Evolutionary conservation across 2,329 filamentous ascomycete species (phyloP).

Genomic region (Harringtonia lauricola): DNA sequence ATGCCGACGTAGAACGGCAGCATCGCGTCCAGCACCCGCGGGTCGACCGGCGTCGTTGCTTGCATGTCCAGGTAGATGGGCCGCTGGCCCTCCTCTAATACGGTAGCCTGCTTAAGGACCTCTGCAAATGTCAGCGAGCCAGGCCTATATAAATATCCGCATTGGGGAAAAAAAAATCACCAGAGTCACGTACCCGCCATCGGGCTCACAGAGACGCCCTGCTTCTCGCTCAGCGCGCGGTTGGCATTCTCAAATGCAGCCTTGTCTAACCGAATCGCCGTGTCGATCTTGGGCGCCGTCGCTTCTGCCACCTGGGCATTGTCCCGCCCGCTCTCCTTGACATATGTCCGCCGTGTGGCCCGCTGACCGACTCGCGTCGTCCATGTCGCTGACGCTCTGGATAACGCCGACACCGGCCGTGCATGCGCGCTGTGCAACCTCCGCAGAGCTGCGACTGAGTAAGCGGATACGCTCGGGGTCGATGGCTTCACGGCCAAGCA

Average conservation of each 20-base stretch:
- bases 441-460: constrained; percentile 19
- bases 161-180: neutral
- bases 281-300: constrained; percentile 48
- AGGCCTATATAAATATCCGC: constrained; percentile 2
- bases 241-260: constrained; percentile 63
- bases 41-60: constrained; percentile 90
- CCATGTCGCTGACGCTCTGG: neutral
- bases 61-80: constrained; percentile 99
- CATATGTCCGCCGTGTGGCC: constrained; percentile 50
- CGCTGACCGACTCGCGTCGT: neutral
- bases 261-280: constrained; percentile 77
- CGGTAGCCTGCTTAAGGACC: constrained; percentile 79
- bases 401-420: constrained; percentile 20
- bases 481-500: constrained; percentile 35
- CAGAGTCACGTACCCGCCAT: constrained; percentile 42
- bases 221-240: constrained; percentile 36
- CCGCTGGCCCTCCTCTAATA: constrained; percentile 85
- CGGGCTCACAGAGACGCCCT: constrained; percentile 65
- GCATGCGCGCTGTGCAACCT: constrained; percentile 18
- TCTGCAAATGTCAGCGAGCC: constrained; percentile 29
- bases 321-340: constrained; percentile 70
- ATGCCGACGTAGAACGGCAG: constrained; percentile 86
- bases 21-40: constrained; percentile 92
- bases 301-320: constrained; percentile 77
- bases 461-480: constrained; percentile 18